A percentile compares a stretch with the other conserved stretches of the same genome.
Evolutionary conservation across 2,329 filamentous ascomycete genomes (phyloP).

Genomic region (Ascochyta lentis): DNA sequence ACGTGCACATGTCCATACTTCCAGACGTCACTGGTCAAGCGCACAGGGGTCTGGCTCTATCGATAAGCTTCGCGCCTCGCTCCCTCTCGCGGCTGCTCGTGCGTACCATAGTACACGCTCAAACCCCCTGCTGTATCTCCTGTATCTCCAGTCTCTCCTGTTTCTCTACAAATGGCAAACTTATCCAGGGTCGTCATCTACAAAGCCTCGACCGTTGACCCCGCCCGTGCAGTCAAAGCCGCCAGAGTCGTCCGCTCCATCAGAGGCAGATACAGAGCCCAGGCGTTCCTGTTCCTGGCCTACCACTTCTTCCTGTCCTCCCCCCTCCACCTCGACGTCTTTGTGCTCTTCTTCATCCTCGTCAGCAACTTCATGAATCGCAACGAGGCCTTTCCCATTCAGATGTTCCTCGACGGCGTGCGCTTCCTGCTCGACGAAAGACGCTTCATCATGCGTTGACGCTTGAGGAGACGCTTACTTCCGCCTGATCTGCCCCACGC

Average conservation of each 20-base stretch:
- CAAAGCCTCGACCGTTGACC: conserved; percentile 17
- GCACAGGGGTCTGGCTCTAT: background rate
- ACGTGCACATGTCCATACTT: background rate
- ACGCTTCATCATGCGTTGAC: conserved; percentile 32
- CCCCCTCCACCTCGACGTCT: conserved; percentile 40
- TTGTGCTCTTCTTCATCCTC: conserved; percentile 45
- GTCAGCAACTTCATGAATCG: conserved; percentile 48
- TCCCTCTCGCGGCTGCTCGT: background rate
- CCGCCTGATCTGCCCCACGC: conserved; percentile 7
- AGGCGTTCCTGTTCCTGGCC: conserved; percentile 43
- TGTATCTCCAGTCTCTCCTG: no score
- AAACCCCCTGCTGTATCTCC: background rate
- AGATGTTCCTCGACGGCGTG: conserved; percentile 34
- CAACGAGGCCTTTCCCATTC: conserved; percentile 36
- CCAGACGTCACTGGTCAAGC: conserved; percentile 3
- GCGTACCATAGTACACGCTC: background rate
- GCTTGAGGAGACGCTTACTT: background rate
- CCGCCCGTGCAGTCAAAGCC: conserved; percentile 29
- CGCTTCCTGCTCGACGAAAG: conserved; percentile 38
- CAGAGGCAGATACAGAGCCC: conserved; percentile 37
- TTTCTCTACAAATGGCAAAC: conserved; percentile 18
- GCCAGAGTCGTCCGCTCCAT: conserved; percentile 38
- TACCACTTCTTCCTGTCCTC: conserved; percentile 45
- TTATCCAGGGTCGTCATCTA: conserved; percentile 25
- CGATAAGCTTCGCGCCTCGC: background rate